phyloP scores from a whole-genome alignment of 2,329 filamentous ascomycete genomes.

The Pseudofabraea citricarpa region DNA sequence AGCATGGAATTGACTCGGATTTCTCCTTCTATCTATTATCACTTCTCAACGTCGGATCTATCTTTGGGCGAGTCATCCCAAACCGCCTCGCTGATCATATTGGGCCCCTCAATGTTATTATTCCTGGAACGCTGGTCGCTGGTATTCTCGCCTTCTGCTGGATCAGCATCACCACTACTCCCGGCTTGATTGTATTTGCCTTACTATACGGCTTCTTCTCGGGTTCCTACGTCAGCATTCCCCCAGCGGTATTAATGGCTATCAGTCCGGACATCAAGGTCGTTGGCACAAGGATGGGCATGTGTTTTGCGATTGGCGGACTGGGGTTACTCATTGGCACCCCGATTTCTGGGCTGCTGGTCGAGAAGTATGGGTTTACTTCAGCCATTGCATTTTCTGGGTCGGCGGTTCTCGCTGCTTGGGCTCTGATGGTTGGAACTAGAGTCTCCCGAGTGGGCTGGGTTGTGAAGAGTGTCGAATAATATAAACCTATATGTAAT shows the following conservation, averaged over 20 bases:
- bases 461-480: not conserved
- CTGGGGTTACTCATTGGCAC: conserved; percentile 10
- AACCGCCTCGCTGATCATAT: conserved; percentile 13
- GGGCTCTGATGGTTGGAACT: not conserved
- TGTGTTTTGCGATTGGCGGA: conserved; percentile 7
- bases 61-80: conserved; percentile 16
- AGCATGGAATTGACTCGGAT: conserved; percentile 7
- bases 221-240: conserved; percentile 11
- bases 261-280: conserved; percentile 6
- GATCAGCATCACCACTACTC: conserved; percentile 8
- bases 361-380: not conserved
- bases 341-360: conserved; percentile 3
- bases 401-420: not conserved
- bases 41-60: conserved; percentile 15
- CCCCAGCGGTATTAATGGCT: conserved; percentile 9
- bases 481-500: too few relatives aligned
- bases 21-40: conserved; percentile 17
- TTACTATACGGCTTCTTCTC: conserved; percentile 16
- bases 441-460: not conserved
- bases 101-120: conserved; percentile 29
- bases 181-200: conserved; percentile 9
- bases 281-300: conserved; percentile 11
- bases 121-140: conserved; percentile 8
- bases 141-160: conserved; percentile 9
- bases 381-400: not conserved